A percentile compares a stretch with the other conserved stretches of the same genome.
These are phyloP conservation scores for Capronia epimyces DNA, from an alignment of 2,329 filamentous ascomycete genomes.

Conservation along the genomic window DNA sequence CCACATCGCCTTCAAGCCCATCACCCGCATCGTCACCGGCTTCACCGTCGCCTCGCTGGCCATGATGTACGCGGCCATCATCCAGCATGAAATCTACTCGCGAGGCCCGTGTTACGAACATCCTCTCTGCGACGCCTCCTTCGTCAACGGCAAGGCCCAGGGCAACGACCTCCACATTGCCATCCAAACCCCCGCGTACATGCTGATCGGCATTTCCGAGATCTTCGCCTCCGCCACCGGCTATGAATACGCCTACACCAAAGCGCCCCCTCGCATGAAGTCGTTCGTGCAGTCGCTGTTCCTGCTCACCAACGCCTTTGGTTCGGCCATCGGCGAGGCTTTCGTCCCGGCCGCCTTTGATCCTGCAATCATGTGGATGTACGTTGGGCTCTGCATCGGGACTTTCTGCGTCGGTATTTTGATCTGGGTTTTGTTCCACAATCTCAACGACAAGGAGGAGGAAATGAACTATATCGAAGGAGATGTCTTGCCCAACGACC, in stretches of 20 bases:
- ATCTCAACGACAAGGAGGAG: conserved; percentile 36
- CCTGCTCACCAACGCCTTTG: conserved; percentile 65
- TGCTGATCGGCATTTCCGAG: conserved; percentile 30
- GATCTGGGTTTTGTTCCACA: conserved; percentile 5
- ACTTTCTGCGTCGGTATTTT: conserved; percentile 2
- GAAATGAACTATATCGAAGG: conserved; percentile 5
- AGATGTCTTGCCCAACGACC: not conserved
- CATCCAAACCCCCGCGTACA: conserved; percentile 24
- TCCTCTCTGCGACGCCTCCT: conserved; percentile 47
- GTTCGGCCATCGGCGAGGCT: conserved; percentile 64
- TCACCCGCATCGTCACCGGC: conserved; percentile 50
- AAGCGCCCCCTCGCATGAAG: conserved; percentile 74
- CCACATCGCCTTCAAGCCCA: conserved; percentile 48
- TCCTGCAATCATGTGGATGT: conserved; percentile 64
- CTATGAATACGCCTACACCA: conserved; percentile 71
- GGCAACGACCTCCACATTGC: not conserved
- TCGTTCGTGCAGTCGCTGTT: conserved; percentile 62
- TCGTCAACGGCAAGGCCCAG: conserved; percentile 57
- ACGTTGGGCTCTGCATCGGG: not conserved
- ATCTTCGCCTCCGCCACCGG: conserved; percentile 49
- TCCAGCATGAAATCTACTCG: conserved; percentile 54
- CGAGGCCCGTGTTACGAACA: conserved; percentile 55
- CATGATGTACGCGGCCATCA: conserved; percentile 48
- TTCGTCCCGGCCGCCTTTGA: conserved; percentile 58
- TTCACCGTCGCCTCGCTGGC: conserved; percentile 45